Percentiles rank a stretch among this genome's conserved stretches.
Conservation (phyloP, 768 basidiomycete genomes). For the Boletus sensibilis region DNA sequence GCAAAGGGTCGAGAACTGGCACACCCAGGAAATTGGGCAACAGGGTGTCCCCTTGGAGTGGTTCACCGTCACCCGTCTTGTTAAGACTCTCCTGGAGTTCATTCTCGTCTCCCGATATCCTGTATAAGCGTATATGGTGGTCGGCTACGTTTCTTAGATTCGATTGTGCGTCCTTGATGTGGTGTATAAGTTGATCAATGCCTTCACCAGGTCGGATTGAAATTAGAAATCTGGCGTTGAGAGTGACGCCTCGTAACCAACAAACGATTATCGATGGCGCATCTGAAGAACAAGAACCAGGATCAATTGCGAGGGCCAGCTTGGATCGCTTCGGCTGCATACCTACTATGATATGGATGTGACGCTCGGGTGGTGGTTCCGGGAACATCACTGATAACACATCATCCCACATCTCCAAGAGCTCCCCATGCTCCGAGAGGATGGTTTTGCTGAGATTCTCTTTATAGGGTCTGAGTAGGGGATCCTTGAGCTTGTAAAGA, state of each 20-base stretch:
- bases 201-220: too few relatives aligned
- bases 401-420: too few relatives aligned
- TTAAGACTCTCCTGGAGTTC: neutral
- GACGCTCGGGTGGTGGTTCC: neutral
- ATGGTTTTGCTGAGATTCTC: neutral
- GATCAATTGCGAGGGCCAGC: neutral
- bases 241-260: neutral
- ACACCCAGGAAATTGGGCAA: neutral
- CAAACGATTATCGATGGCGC: neutral
- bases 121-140: neutral
- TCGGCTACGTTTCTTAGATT: neutral
- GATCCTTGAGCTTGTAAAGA: neutral
- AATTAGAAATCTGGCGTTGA: neutral
- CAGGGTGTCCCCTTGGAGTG: neutral
- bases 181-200: neutral
- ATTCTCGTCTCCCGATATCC: neutral
- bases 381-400: neutral
- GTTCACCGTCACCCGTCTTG: neutral
- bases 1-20: neutral
- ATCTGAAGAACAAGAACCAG: neutral
- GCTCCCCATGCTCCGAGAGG: neutral
- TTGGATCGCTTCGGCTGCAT: neutral
- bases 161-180: neutral
- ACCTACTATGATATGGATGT: neutral
- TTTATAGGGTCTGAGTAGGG: too few relatives aligned